These are phyloP conservation scores for Capronia coronata DNA, from an alignment of 2,329 filamentous ascomycete genomes.

Conservation along the genomic window DNA sequence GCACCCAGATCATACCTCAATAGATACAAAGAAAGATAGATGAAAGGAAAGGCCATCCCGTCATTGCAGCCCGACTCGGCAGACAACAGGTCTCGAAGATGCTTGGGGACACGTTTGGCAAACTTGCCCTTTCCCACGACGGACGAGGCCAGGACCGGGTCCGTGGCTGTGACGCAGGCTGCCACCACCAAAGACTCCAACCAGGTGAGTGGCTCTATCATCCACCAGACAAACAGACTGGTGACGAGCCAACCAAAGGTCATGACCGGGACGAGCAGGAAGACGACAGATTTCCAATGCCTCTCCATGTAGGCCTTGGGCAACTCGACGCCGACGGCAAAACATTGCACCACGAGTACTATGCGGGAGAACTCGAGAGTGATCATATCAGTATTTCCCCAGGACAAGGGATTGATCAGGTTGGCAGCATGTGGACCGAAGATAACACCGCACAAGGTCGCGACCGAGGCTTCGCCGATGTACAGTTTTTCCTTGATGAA, in stretches of 20 bases:
- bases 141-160: slow-evolving; percentile 92
- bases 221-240: slow-evolving; percentile 90
- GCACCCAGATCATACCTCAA: slow-evolving; percentile 71
- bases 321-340: slow-evolving; percentile 65
- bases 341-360: slow-evolving; percentile 66
- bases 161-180: slow-evolving; percentile 93
- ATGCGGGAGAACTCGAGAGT: slow-evolving; percentile 66
- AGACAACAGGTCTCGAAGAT: slow-evolving; percentile 88
- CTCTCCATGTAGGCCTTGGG: slow-evolving; percentile 83
- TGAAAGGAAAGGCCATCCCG: slow-evolving; percentile 97
- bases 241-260: slow-evolving; percentile 79
- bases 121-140: slow-evolving; percentile 99
- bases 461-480: slow-evolving; percentile 94
- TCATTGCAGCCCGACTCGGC: slow-evolving; percentile 98
- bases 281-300: slow-evolving; percentile 87
- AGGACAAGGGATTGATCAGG: slow-evolving; percentile 54
- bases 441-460: slow-evolving; percentile 64
- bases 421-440: slow-evolving; percentile 62
- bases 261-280: slow-evolving; percentile 92
- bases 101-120: slow-evolving; percentile 92
- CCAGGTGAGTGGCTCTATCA: slow-evolving; percentile 73
- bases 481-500: slow-evolving; percentile 98
- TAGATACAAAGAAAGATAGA: slow-evolving; percentile 86
- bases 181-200: slow-evolving; percentile 80
- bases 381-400: slow-evolving; percentile 63